Conservation (phyloP, 345 rosid species). For the Gossypium sturtianum region DNA sequence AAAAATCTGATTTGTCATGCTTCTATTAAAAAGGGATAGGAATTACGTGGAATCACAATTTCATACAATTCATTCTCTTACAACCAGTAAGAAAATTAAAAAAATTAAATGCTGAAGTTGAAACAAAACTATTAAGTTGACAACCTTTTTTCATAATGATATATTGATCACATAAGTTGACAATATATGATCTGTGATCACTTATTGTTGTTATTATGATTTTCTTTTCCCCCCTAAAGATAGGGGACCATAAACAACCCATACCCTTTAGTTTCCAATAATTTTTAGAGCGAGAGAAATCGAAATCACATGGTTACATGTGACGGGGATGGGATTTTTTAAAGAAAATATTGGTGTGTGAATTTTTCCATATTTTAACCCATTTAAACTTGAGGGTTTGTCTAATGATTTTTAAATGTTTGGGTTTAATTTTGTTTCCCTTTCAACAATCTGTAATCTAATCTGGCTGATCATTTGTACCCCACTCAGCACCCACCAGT, state of each 20-base stretch:
- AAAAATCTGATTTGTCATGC: too few species aligned
- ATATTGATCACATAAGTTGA: too few species aligned
- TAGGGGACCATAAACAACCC: conserved; percentile 53
- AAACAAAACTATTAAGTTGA: too few species aligned
- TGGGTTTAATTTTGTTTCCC: neutral
- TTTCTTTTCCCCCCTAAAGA: neutral
- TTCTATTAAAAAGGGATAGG: too few species aligned
- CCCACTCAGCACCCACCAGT: conserved; percentile 43
- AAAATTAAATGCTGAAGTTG: too few species aligned
- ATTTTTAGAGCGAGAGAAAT: conserved; percentile 8
- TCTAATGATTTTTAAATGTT: neutral
- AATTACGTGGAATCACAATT: too few species aligned
- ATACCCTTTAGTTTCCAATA: conserved; percentile 32
- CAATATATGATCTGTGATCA: too few species aligned
- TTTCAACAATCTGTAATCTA: neutral
- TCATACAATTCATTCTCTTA: accelerated
- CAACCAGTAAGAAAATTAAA: too few species aligned
- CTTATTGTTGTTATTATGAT: too few species aligned
- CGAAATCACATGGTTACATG: conserved; percentile 40
- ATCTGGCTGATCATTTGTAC: conserved; percentile 10
- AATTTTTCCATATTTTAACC: neutral
- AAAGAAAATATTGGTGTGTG: neutral
- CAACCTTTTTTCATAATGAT: too few species aligned
- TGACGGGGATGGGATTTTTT: conserved; percentile 28
- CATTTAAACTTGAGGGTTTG: too few species aligned